A percentile compares a stretch with the other conserved stretches of the same genome.
Evolutionary conservation across 306 rosid genomes (phyloP).

Genomic region (Cicer cuneatum): DNA sequence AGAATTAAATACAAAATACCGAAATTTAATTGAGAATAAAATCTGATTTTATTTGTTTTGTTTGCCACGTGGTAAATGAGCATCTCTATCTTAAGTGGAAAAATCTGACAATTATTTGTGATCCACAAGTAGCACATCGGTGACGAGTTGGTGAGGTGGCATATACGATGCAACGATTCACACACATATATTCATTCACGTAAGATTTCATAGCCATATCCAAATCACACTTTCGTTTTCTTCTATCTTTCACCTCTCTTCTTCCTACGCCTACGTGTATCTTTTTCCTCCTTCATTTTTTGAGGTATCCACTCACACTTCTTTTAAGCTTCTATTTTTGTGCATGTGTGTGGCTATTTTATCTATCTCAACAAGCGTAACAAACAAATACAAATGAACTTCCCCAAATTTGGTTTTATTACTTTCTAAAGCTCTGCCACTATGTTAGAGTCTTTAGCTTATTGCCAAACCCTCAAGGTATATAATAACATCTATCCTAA

Average conservation of each 20-base stretch:
- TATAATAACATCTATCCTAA: background rate
- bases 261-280: constrained; percentile 58
- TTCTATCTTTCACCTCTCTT: constrained; percentile 17
- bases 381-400: constrained; percentile 50
- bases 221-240: constrained; percentile 36
- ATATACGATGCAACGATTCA: background rate
- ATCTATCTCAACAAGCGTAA: constrained; percentile 18
- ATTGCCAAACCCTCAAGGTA: constrained; percentile 75
- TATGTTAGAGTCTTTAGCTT: constrained; percentile 72
- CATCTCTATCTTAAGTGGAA: constrained; percentile 4
- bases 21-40: no score
- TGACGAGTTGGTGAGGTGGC: constrained; percentile 23
- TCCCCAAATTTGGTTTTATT: constrained; percentile 51
- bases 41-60: no score
- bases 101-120: constrained; percentile 36
- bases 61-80: no score
- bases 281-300: constrained; percentile 55
- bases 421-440: constrained; percentile 53
- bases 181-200: constrained; percentile 3
- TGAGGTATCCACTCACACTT: constrained; percentile 35
- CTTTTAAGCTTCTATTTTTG: constrained; percentile 34
- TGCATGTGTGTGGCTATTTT: background rate
- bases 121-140: constrained; percentile 38
- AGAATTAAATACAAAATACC: no score
- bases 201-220: constrained; percentile 28